A percentile compares a stretch with the other conserved stretches of the same genome.
Conservation (phyloP, 2,329 filamentous ascomycete species). For the Aphanoascus verrucosus region DNA sequence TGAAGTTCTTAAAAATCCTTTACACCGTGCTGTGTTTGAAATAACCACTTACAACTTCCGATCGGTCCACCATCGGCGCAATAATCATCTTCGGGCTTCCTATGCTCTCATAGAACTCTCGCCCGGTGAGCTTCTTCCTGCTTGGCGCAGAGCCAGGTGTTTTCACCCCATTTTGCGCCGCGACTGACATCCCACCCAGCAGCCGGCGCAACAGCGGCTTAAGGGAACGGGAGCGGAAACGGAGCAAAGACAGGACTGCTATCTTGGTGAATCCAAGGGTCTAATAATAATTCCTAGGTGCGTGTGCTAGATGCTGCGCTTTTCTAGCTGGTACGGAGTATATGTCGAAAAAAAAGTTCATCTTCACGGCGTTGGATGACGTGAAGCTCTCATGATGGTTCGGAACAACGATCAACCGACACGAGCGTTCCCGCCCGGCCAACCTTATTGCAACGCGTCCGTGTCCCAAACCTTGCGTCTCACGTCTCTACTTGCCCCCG, state of each 20-base stretch:
- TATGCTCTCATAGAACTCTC: slow-evolving; percentile 89
- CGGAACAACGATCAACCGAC: neutral
- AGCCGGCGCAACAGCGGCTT: slow-evolving; percentile 6
- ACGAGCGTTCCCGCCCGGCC: neutral
- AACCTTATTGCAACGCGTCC: too few species aligned
- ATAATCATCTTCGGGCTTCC: slow-evolving; percentile 83
- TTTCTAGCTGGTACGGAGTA: neutral
- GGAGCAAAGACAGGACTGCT: neutral
- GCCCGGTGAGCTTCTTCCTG: slow-evolving; percentile 61
- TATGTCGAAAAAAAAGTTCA: neutral
- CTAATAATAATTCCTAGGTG: neutral
- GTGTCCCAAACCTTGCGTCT: too few species aligned
- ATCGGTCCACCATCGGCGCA: slow-evolving; percentile 97
- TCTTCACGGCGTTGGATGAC: neutral
- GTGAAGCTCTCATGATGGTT: neutral
- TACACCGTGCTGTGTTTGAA: neutral
- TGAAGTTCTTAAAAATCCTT: neutral
- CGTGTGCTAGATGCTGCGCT: too few species aligned
- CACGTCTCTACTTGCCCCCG: too few species aligned
- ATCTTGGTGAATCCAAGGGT: neutral
- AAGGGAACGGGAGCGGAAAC: neutral
- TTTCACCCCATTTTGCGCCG: neutral
- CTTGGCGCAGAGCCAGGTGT: neutral
- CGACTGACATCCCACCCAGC: slow-evolving; percentile 5
- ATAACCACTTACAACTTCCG: slow-evolving; percentile 67